Evolutionary conservation across 176 grass and related monocot species (phyloP).

Genomic region (Phyllostachys edulis): DNA sequence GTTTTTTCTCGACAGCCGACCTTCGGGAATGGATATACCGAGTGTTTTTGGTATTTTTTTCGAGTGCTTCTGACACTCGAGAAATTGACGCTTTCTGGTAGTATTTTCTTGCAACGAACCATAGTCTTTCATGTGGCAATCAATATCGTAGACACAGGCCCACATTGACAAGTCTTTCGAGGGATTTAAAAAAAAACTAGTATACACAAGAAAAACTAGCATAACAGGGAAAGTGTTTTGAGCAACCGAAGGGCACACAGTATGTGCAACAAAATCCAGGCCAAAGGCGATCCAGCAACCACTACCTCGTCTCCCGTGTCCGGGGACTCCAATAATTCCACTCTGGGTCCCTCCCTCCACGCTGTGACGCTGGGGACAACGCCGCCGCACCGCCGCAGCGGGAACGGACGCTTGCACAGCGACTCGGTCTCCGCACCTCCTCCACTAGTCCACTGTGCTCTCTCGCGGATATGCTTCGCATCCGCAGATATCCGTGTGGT

Average conservation of each 20-base stretch:
- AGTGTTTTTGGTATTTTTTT: too few relatives aligned
- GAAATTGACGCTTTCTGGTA: too few relatives aligned
- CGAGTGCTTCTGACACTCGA: too few relatives aligned
- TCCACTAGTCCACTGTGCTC: not conserved
- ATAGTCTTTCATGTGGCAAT: too few relatives aligned
- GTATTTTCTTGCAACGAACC: too few relatives aligned
- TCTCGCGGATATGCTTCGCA: conserved; percentile 28
- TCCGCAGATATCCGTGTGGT: conserved; percentile 1
- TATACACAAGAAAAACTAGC: not conserved
- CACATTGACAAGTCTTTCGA: not conserved
- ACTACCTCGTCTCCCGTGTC: not conserved
- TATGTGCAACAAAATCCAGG: not conserved
- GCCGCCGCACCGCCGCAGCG: not conserved
- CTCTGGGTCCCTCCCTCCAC: not conserved
- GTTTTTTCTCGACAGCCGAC: too few relatives aligned
- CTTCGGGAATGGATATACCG: too few relatives aligned
- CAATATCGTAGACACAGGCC: too few relatives aligned
- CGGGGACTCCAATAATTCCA: conserved; percentile 44
- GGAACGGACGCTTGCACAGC: not conserved
- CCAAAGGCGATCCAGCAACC: conserved; percentile 9
- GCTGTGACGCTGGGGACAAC: not conserved
- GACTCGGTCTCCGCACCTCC: not conserved
- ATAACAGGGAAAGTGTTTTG: not conserved
- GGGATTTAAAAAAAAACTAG: not conserved
- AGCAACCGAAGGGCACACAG: not conserved